A percentile compares a stretch with the other conserved stretches of the same genome.
phyloP scores from a whole-genome alignment of 225 moss, liverwort and hornwort genomes.

The Thuidium tamariscinum region DNA sequence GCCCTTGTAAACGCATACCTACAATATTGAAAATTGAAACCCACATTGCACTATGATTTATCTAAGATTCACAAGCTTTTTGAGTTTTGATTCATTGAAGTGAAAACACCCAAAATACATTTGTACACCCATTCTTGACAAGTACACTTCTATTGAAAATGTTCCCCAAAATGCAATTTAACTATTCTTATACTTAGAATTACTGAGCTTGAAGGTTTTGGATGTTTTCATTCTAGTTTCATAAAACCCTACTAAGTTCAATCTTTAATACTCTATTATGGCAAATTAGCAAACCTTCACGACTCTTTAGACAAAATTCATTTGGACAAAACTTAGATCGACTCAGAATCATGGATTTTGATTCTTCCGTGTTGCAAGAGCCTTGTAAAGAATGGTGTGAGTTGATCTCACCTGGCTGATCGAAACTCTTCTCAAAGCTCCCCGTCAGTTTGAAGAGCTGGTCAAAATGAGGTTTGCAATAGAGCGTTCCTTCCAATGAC shows the following conservation, averaged over 20 bases:
- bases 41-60: not conserved
- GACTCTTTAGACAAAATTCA: not conserved
- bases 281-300: not conserved
- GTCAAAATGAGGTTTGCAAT: conserved; percentile 92
- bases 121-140: too few relatives aligned
- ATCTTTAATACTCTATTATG: not conserved
- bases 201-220: not conserved
- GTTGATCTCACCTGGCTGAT: conserved; percentile 27
- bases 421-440: conserved; percentile 81
- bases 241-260: not conserved
- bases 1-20: not conserved
- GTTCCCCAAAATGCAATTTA: too few relatives aligned
- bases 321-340: too few relatives aligned
- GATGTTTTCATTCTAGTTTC: not conserved
- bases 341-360: not conserved
- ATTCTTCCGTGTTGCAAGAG: not conserved
- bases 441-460: conserved; percentile 88
- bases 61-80: too few relatives aligned
- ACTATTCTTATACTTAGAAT: too few relatives aligned
- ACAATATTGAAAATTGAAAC: not conserved
- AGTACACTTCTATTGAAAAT: not conserved
- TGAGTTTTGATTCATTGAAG: not conserved
- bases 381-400: not conserved
- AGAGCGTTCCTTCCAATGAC: conserved; percentile 66
- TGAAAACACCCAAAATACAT: not conserved